Percentiles rank a stretch among this genome's conserved stretches.
phyloP scores from a whole-genome alignment of 371 early-diverging fungal genomes.

The Mucor lusitanicus region DNA sequence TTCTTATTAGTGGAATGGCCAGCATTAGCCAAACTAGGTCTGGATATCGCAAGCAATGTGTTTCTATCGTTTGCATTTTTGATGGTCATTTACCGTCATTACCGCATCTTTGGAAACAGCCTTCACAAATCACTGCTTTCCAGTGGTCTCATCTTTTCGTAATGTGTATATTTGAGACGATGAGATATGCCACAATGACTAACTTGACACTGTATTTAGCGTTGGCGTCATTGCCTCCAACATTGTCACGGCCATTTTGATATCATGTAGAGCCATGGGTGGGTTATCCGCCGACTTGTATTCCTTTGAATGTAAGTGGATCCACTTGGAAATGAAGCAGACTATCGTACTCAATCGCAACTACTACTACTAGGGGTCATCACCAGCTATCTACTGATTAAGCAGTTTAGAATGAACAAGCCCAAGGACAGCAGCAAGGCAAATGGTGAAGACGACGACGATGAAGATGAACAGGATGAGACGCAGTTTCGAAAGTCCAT shows the following conservation, averaged over 20 bases:
- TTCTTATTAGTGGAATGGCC: conserved; percentile 45
- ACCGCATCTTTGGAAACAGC: conserved; percentile 37
- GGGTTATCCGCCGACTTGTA: conserved; percentile 47
- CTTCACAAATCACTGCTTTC: conserved; percentile 39
- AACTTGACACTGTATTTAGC: conserved; percentile 18
- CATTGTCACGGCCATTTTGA: conserved; percentile 38
- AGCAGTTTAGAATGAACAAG: conserved; percentile 33
- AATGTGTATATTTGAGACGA: conserved; percentile 8
- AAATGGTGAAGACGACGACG: background rate
- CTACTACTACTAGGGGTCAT: conserved; percentile 39
- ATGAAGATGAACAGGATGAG: background rate
- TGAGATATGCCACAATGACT: background rate
- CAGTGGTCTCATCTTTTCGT: conserved; percentile 46
- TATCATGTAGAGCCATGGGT: conserved; percentile 34
- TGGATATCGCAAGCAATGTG: conserved; percentile 44
- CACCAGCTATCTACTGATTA: conserved; percentile 41
- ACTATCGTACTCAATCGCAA: background rate
- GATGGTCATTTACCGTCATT: conserved; percentile 39
- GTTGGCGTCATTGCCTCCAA: conserved; percentile 46
- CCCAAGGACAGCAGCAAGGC: background rate
- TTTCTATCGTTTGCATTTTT: conserved; percentile 46
- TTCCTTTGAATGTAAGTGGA: conserved; percentile 46
- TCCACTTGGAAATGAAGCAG: background rate
- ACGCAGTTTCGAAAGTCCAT: background rate
- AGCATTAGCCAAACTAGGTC: conserved; percentile 44